Base-by-base conservation (phyloP, 371 early-diverging fungal genomes). In the Rhizomucor pusillus region DNA sequence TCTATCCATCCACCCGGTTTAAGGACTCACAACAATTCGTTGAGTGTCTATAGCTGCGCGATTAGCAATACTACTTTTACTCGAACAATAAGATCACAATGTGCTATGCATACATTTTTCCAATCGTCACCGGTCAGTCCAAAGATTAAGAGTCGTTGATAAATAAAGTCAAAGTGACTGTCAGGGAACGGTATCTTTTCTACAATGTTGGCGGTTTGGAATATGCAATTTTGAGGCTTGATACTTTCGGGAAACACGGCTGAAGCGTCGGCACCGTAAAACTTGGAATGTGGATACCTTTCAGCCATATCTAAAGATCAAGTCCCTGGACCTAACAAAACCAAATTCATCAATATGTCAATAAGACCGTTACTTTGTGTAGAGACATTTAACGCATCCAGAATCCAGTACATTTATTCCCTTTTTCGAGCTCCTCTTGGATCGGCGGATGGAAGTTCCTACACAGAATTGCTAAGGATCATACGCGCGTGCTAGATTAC, bases 181-280 rank as follows among this genome's bases (percentile, higher is more conserved):
- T 80, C 77, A 2, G 77, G 73, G 57, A 71, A 81, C 9, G 82
- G 79, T 13, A 81, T 47, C 0, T 72, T 59, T 22, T 82, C 75
- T 12, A 78, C 65, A 48, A 85, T 68, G 51, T 85, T 85, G 48
- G 70, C 63, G 10, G 70, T 56, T 16, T 65, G 60, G 54, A 84
- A 81, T n/a, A 71, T 66, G 13, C 69, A 69, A 58, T 64, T 64
- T 10, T n/a, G 16, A 24, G 65, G 65, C n/a, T 53, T 47, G 19
- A 56, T 41, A 29, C 36, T 43, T 35, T 29, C 49, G 11, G 60
- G 57, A 54, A 39, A 64, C 14, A 56, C 54, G 9, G 56, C 45
- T 16, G 39, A 37, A 16, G 49, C 48, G n/a, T 64, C 65, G 23
- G 59, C 46, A 18, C 65, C 65, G 19, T 54, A 43, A 25, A 64